Evolutionary conservation across 176 grass and related monocot species (phyloP), one percentile per base, ranked within the genome.

Genomic region (Dactylis glomerata): DNA sequence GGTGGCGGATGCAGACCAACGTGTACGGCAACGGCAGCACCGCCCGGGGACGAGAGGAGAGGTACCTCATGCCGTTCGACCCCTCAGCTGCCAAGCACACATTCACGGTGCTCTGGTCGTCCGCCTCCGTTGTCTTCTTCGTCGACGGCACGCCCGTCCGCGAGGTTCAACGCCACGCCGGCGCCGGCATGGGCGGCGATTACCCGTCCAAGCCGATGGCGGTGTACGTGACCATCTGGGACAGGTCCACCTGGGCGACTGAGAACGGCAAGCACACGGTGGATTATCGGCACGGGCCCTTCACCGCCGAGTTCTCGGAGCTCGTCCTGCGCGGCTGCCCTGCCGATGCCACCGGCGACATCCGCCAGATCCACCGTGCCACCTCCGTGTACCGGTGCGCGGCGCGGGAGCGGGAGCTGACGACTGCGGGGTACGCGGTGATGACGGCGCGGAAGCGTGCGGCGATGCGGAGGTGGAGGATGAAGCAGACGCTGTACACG

Each of bases 21-120:
- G 87, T 97, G 55, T 97, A 97, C 90, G 91, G 94, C 27, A 93
- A 97, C 85, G 94, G 92, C 30, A 97, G 94, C 87, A 97, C 92
- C 1, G 50, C 64, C 1, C 46, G 75, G 1, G 89, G 94, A 1
- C 86, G 94, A 10, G 92, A 97, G 83, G 94, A 97, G 89, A 72
- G 94, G 5, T 97, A 97, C 52, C 85, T 91, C 20, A 86, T 97
- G 65, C 91, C 87, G 55, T 97, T 97, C 82, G 87, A 97, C 49
- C 94, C 94, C 15, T 94, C 89, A 3, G 42, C 81, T 4, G 89
- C 68, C 10, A 71, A 84, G 46, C 92, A 92, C 54, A 83, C 85
- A 17, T 94, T 90, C 87, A 90, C 94, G 34, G 90, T 97, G 89
- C 80, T 92, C 11, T 97, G 94, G 94, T 87, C 79, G 54, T 75